Evolutionary conservation across 441 rosid genomes (phyloP).

Genomic region (Syzygium malaccense): DNA sequence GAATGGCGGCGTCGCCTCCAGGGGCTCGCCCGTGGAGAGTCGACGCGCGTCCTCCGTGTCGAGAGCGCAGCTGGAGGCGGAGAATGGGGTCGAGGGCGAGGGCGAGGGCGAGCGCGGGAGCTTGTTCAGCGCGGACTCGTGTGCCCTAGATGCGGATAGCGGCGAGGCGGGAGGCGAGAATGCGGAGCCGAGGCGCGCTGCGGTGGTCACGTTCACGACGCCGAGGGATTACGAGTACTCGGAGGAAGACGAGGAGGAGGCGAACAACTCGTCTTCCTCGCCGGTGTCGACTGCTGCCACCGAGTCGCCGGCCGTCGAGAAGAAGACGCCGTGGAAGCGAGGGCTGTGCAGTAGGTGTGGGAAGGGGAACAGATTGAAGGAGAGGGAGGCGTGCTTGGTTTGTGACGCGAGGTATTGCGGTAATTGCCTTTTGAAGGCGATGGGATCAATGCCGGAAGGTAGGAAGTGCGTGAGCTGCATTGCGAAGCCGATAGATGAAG

Average conservation of each 20-base stretch:
- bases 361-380: conserved; percentile 30
- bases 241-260: not conserved
- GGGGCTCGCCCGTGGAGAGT: conserved; percentile 1
- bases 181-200: conserved; percentile 15
- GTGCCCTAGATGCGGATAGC: not conserved
- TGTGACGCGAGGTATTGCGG: conserved; percentile 45
- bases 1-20: conserved; percentile 6
- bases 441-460: conserved; percentile 73
- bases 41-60: conserved; percentile 1
- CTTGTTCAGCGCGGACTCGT: not conserved
- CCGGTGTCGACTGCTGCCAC: conserved; percentile 4
- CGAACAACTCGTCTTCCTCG: not conserved
- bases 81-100: not conserved
- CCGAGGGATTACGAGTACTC: conserved; percentile 21
- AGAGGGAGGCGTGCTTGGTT: conserved; percentile 40
- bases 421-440: conserved; percentile 43
- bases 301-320: conserved; percentile 1
- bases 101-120: not conserved
- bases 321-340: conserved; percentile 17
- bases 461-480: conserved; percentile 55
- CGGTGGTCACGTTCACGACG: conserved; percentile 27
- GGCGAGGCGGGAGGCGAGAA: not conserved
- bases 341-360: conserved; percentile 37
- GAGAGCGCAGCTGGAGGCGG: not conserved
- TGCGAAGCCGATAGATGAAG: conserved; percentile 36